phyloP scores from a whole-genome alignment of 495 filamentous ascomycete genomes.

The Elaphomyces granulatus region DNA sequence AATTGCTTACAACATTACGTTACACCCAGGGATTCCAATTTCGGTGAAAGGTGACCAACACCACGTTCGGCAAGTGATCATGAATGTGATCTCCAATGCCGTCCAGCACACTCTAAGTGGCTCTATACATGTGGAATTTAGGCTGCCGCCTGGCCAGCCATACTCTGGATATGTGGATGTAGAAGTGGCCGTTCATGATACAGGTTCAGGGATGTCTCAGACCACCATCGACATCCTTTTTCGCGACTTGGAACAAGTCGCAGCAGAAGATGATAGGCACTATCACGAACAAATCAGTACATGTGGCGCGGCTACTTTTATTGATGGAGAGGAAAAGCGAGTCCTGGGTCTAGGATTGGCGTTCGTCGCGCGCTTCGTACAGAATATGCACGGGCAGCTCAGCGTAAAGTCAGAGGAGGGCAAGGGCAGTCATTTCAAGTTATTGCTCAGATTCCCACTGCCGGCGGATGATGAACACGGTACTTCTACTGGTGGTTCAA shows the following conservation, averaged over 20 bases:
- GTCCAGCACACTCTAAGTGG: conserved; percentile 68
- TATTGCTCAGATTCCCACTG: conserved; percentile 24
- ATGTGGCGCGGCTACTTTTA: no score
- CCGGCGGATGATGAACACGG: conserved; percentile 13
- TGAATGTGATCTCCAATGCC: conserved; percentile 75
- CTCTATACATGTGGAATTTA: conserved; percentile 55
- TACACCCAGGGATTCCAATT: conserved; percentile 55
- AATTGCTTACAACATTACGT: conserved; percentile 49
- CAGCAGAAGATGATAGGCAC: conserved; percentile 36
- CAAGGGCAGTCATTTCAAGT: conserved; percentile 66
- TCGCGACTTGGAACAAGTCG: conserved; percentile 76
- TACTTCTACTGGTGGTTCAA: neutral
- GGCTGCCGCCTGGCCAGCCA: conserved; percentile 27
- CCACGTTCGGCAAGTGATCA: conserved; percentile 63
- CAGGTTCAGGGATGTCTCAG: conserved; percentile 63
- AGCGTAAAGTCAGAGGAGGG: conserved; percentile 77
- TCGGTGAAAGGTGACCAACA: conserved; percentile 67
- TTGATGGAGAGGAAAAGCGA: conserved; percentile 16
- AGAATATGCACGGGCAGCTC: conserved; percentile 85
- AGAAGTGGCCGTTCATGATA: conserved; percentile 65
- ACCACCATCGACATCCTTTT: conserved; percentile 65
- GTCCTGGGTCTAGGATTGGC: conserved; percentile 75
- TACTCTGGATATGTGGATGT: conserved; percentile 34
- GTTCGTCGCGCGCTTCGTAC: conserved; percentile 66
- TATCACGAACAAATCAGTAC: conserved; percentile 25